These are phyloP conservation scores for Suillus americanus DNA, from an alignment of 768 basidiomycete genomes.

Conservation along the genomic window DNA sequence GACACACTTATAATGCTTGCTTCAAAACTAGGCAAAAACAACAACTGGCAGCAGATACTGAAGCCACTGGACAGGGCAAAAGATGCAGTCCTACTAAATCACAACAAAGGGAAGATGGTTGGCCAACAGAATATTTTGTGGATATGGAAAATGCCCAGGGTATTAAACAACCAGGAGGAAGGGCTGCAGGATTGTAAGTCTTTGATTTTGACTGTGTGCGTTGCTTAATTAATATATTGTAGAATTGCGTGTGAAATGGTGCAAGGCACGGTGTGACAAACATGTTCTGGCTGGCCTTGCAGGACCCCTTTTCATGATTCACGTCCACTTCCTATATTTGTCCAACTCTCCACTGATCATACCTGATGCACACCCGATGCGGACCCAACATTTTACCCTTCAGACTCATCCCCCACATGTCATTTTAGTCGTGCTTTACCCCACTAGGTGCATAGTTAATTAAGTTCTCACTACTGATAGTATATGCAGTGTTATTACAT, in stretches of 20 bases:
- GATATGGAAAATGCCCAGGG: background rate
- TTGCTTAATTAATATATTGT: background rate
- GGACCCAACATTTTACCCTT: too few species aligned
- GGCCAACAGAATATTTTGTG: background rate
- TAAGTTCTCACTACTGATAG: too few species aligned
- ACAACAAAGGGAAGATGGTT: background rate
- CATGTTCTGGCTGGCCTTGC: too few species aligned
- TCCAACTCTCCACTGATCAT: too few species aligned
- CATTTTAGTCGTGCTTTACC: too few species aligned
- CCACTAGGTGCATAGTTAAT: too few species aligned
- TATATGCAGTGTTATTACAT: too few species aligned
- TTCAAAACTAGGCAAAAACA: background rate
- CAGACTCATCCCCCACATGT: too few species aligned
- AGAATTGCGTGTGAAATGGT: background rate
- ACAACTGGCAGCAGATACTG: background rate
- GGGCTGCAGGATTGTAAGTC: background rate
- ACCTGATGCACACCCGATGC: too few species aligned
- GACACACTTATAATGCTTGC: background rate
- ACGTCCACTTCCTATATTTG: too few species aligned
- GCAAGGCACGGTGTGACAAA: slow-evolving; percentile 12
- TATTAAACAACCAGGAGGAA: background rate
- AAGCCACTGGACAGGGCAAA: background rate
- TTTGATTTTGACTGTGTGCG: background rate
- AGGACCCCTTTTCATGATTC: too few species aligned
- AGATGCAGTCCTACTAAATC: background rate